Base-by-base conservation (phyloP, 495 filamentous ascomycete species). In the Hyaloscypha bicolor region DNA sequence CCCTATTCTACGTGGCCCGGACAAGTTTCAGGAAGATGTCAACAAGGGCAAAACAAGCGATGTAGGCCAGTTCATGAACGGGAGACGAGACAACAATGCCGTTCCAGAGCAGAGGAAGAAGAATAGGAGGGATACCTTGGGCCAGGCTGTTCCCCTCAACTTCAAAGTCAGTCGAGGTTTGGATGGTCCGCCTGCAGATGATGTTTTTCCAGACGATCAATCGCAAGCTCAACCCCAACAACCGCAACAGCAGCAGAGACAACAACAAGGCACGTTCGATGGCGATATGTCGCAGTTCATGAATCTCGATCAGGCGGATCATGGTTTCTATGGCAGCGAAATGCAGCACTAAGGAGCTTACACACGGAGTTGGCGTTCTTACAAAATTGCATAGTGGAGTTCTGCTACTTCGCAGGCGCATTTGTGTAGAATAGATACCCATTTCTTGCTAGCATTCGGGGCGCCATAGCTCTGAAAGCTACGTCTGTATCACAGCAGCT, bases 31-130 rank as follows among this genome's bases (percentile, higher is more conserved):
- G 2, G 61, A 75, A 6, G 73, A 77, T 32, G 63, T 81, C 6
- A 68, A 73, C 8, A 72, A 71, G 25, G 80, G 80, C 37, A 76
- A 79, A 25, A 75, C 81, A 21, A 66, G 57, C 9, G 82, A 85
- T 58, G 76, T 75, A 9, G 76, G 81, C n/a, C 56, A 75, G 1
- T 82, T 76, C 76, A 84, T 86, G 79, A 86, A 86, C 66, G 73
- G 74, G 5, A 68, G 83, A 21, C 37, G 69, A 65, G 75, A 75
- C 30, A 68, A 63, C 11, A 69, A 66, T 61, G 67, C 42, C 19
- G 61, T 70, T 60, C 70, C 57, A 2, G 79, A 76, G 11, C 66
- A 67, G 25, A 64, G 74, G 53, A 75, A 70, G 65, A 70, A 66
- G 14, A 75, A 79, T 12, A 73, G 83, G 3, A 62, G 72, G 30